Evolutionary conservation across 306 rosid species (phyloP), one percentile per base, ranked within the genome.

Genomic region (Rubus parviflorus): DNA sequence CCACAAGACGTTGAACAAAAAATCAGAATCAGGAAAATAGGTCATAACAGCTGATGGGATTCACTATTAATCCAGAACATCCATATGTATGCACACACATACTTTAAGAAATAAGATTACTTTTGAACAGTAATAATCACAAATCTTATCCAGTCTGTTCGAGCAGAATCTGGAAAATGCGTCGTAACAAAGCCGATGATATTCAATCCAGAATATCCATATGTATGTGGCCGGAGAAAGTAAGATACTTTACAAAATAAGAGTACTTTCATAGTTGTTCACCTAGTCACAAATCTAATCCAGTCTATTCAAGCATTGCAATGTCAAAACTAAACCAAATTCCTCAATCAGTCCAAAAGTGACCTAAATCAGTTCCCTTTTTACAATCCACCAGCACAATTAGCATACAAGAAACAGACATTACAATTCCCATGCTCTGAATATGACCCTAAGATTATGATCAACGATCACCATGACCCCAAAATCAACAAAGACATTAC

Each of bases 401-500:
- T 11, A 57, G 0, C 35, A 16, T 8, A 22, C 37, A 19, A 12
- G 19, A 38, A 0, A 54, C 20, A 72, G 16, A 0, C 77, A 57
- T 23, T 41, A 72, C 13, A 72, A 72, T 72, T 30, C 38, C 49
- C 23, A 22, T 7, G 54, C 41, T 56, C 16, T 61, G 14, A 74
- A 15, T 37, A 8, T 10, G 43, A 16, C 40, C n/a, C 38, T 5
- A 38, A 0, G 25, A 64, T 64, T 19, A 64, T 64, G 46, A 63
- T 63, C 6, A 38, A 38, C 20, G 5, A 40, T 25, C 20, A 19
- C 47, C 61, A 25, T 15, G 20, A 23, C 25, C 56, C 17, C 45
- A 11, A 63, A 76, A 66, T 11, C 23, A 35, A 48, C 17, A 35
- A 5, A 42, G 40, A 8, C 12, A 73, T 38, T 79, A 92, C 99